These are phyloP conservation scores for Primulina huaijiensis DNA, from an alignment of 257 asterid species.

Conservation along the genomic window DNA sequence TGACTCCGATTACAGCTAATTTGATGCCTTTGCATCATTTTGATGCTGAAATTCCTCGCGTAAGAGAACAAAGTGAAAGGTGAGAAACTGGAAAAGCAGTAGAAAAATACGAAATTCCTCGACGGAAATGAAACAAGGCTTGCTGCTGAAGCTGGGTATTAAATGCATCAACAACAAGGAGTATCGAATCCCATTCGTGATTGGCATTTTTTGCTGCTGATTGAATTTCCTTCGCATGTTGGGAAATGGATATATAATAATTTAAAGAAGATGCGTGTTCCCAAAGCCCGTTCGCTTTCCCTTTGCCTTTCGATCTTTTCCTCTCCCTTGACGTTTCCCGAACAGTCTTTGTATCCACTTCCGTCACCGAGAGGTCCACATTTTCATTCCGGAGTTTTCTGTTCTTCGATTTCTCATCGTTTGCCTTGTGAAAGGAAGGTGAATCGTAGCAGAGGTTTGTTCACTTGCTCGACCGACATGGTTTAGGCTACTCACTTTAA, in stretches of 20 bases:
- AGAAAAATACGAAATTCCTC: not conserved
- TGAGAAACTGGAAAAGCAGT: conserved; percentile 1
- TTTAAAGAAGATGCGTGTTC: conserved; percentile 53
- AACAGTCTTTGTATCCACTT: not conserved
- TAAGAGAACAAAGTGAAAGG: conserved; percentile 19
- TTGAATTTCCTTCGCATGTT: conserved; percentile 24
- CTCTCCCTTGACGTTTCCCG: conserved; percentile 18
- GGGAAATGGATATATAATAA: conserved; percentile 58
- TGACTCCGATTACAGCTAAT: conserved; percentile 22
- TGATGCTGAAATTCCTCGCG: conserved; percentile 6
- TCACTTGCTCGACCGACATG: conserved; percentile 4
- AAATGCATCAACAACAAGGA: conserved; percentile 28
- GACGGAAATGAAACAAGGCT: not conserved
- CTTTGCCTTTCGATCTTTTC: conserved; percentile 37
- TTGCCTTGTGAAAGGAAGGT: conserved; percentile 36
- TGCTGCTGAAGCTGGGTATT: conserved; percentile 24
- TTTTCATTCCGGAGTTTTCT: conserved; percentile 30
- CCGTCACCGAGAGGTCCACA: conserved; percentile 40
- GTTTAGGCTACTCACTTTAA: not conserved
- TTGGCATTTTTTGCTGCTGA: conserved; percentile 22
- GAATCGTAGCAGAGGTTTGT: conserved; percentile 44
- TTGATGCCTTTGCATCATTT: conserved; percentile 25
- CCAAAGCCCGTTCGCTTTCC: conserved; percentile 52
- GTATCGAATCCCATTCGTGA: conserved; percentile 38
- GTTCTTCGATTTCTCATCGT: conserved; percentile 35